Conservation (phyloP, 2,329 filamentous ascomycete genomes). For the Diaporthe vexans region DNA sequence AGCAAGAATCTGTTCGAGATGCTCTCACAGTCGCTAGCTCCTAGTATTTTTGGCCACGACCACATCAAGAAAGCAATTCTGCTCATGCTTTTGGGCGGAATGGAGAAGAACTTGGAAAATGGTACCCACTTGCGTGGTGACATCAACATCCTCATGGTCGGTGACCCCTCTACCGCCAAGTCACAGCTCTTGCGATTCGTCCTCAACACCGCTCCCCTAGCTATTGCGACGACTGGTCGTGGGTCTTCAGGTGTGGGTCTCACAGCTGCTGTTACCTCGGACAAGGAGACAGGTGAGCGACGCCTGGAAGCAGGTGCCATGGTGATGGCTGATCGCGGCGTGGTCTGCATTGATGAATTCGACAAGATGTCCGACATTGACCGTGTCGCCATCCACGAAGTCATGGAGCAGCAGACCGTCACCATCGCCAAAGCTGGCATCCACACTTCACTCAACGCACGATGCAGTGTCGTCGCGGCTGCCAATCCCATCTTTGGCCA, state of each 20-base stretch:
- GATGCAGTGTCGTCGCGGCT: slow-evolving; percentile 95
- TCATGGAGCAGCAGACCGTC: slow-evolving; percentile 99
- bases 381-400: slow-evolving; percentile 98
- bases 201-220: slow-evolving; percentile 94
- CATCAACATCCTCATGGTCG: slow-evolving; percentile 99
- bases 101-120: slow-evolving; percentile 99
- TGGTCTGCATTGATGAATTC: slow-evolving; percentile 99
- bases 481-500: slow-evolving; percentile 98
- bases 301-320: slow-evolving; percentile 97
- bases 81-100: slow-evolving; percentile 92
- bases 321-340: slow-evolving; percentile 96
- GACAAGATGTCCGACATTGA: slow-evolving; percentile 99
- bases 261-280: slow-evolving; percentile 94
- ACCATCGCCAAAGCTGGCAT: slow-evolving; percentile 99
- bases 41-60: slow-evolving; percentile 96
- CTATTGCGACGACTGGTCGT: slow-evolving; percentile 96
- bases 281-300: slow-evolving; percentile 97
- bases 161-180: slow-evolving; percentile 97
- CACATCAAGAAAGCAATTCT: slow-evolving; percentile 98
- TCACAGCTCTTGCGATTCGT: slow-evolving; percentile 98
- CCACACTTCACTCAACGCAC: slow-evolving; percentile 95
- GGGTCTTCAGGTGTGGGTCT: slow-evolving; percentile 98
- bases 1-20: slow-evolving; percentile 94
- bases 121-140: slow-evolving; percentile 98
- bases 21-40: slow-evolving; percentile 92